Conservation (phyloP, 495 filamentous ascomycete genomes). For the Daldinia grandis region DNA sequence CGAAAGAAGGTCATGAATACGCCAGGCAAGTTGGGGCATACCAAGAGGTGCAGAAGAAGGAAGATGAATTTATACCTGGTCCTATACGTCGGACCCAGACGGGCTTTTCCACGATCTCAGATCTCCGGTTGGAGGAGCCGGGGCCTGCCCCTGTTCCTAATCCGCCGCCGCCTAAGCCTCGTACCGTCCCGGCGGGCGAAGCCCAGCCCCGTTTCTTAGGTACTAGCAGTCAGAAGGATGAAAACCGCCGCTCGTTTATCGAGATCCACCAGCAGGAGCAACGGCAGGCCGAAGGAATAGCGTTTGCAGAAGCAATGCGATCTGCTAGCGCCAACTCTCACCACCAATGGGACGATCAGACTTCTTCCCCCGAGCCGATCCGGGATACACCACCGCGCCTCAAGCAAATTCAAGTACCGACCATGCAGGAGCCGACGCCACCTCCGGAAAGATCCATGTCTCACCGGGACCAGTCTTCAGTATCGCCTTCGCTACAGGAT, state of each 20-base stretch:
- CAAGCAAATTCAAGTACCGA: conserved; percentile 24
- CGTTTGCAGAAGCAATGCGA: conserved; percentile 64
- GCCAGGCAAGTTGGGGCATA: conserved; percentile 33
- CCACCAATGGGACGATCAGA: conserved; percentile 39
- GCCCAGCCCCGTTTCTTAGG: conserved; percentile 48
- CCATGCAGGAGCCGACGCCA: conserved; percentile 36
- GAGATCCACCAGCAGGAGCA: conserved; percentile 74
- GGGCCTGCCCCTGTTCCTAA: conserved; percentile 34
- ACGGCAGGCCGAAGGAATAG: conserved; percentile 74
- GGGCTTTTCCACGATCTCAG: conserved; percentile 50
- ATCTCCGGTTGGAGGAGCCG: conserved; percentile 31
- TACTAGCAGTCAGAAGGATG: conserved; percentile 46
- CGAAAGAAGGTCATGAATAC: conserved; percentile 36
- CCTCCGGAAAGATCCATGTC: conserved; percentile 39
- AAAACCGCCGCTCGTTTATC: conserved; percentile 58
- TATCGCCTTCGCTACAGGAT: conserved; percentile 39
- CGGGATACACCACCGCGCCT: conserved; percentile 23
- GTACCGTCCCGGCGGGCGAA: conserved; percentile 41
- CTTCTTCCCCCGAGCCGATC: conserved; percentile 43
- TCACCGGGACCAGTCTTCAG: conserved; percentile 18
- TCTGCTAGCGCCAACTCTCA: conserved; percentile 42
- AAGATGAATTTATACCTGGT: conserved; percentile 48
- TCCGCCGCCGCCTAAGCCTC: conserved; percentile 35
- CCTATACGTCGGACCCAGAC: conserved; percentile 60
- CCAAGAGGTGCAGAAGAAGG: conserved; percentile 32